phyloP scores from a whole-genome alignment of 805 yeast species.

The Suhomyces sp. region DNA sequence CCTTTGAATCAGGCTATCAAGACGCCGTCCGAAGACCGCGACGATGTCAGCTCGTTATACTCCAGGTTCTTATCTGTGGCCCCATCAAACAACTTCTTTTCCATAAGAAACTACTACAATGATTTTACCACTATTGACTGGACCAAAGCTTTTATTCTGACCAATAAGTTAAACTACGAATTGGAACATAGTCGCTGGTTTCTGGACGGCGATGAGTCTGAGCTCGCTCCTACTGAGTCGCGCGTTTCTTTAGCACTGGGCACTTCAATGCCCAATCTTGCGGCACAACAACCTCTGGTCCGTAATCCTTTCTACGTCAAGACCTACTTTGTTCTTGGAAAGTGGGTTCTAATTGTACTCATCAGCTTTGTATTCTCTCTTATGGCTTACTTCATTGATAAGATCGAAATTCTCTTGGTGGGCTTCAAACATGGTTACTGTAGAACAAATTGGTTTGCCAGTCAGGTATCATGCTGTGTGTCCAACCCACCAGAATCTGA shows the following conservation, averaged over 20 bases:
- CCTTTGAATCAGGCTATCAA: neutral
- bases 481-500: neutral
- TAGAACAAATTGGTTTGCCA: conserved; percentile 40
- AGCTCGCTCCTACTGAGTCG: neutral
- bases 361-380: conserved; percentile 46
- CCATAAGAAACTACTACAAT: conserved; percentile 45
- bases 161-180: conserved; percentile 39
- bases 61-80: neutral
- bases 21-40: neutral
- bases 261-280: neutral
- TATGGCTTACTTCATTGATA: conserved; percentile 50
- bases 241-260: neutral
- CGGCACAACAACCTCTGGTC: neutral
- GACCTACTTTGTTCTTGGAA: conserved; percentile 38
- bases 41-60: neutral
- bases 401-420: conserved; percentile 44
- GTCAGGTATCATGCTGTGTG: conserved; percentile 44
- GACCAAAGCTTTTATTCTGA: conserved; percentile 48
- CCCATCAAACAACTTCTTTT: conserved; percentile 11
- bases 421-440: conserved; percentile 56
- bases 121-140: conserved; percentile 63
- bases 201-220: neutral
- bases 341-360: conserved; percentile 49
- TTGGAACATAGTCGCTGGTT: conserved; percentile 32
- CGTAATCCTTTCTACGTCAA: conserved; percentile 20